Base-by-base conservation (phyloP, 371 early-diverging fungal species). In the Batrachochytrium dendrobatidis region DNA sequence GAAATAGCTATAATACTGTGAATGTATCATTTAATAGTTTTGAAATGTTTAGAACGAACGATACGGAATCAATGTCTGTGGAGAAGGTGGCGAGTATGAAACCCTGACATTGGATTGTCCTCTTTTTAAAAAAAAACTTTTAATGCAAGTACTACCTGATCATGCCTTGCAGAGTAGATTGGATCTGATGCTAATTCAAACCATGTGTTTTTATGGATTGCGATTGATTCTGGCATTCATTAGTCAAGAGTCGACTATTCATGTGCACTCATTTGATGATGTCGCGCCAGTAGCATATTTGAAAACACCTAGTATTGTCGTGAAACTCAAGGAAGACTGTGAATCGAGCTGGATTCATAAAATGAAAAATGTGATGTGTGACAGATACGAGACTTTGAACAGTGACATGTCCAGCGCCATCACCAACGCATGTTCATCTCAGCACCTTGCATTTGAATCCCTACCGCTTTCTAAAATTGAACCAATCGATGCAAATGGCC, bases 31-130 rank as follows among this genome's bases (percentile, higher is more conserved):
- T n/a, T n/a, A n/a, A n/a, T n/a, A n/a, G n/a, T n/a, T n/a, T n/a
- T n/a, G n/a, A n/a, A n/a, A n/a, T n/a, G n/a, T n/a, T n/a, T 58
- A 61, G 87, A 79, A 87, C 62, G 77, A 83, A 28, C 82, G 83
- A 61, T 94, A 85, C 65, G 94, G 89, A 29, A 69, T 89, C 24
- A 93, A 99, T 72, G 81, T 92, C 7, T 98, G 98, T 70, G 99
- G 99, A 39, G 99, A 99, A 75, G 99, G 99, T 45, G 99, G 99
- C 24, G 99, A 99, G 75, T 99, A 90, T 68, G 99, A 99, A 71
- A 92, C 95, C 10, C 80, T 99, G 46, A 94, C 95, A 0, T 63
- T 99, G 33, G 98, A 99, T 69, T 94, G 93, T 66, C 99, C 99
- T 2, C 69, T 98, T n/a, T 99, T 97, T 68, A 85, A 82, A 57